Evolutionary conservation across 164 flowering plant species (phyloP).

Genomic region (Liquidambar formosana): DNA sequence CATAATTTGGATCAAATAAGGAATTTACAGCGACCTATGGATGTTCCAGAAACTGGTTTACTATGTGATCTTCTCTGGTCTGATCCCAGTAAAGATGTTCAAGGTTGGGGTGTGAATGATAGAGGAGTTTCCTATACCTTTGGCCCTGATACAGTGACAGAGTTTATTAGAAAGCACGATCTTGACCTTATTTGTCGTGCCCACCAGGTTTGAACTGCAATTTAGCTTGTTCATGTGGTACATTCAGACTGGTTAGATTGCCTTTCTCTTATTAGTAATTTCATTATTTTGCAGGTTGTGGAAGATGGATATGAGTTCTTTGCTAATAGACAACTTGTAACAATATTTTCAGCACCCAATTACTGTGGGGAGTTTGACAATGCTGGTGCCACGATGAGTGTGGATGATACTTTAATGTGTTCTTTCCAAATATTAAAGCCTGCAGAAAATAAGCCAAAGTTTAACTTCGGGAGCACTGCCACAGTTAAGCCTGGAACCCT

Average conservation of each 20-base stretch:
- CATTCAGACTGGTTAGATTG: background rate
- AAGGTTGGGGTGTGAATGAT: conserved; percentile 31
- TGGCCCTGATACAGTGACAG: conserved; percentile 31
- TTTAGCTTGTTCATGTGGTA: background rate
- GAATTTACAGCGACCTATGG: conserved; percentile 26
- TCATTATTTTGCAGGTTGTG: conserved; percentile 27
- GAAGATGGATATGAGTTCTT: conserved; percentile 44
- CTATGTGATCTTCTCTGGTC: conserved; percentile 46
- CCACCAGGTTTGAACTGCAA: conserved; percentile 27
- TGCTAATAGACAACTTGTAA: conserved; percentile 32
- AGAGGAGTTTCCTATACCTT: conserved; percentile 37
- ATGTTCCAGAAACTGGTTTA: conserved; percentile 33
- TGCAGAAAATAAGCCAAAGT: conserved; percentile 25
- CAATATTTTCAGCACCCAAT: conserved; percentile 41
- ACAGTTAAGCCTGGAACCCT: conserved; percentile 6
- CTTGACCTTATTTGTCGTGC: conserved; percentile 38
- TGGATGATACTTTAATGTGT: conserved; percentile 30
- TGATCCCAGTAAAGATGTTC: conserved; percentile 30
- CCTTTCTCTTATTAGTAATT: background rate
- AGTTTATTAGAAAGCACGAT: conserved; percentile 30
- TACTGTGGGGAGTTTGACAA: conserved; percentile 39
- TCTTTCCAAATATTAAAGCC: conserved; percentile 35
- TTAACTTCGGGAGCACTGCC: conserved; percentile 19
- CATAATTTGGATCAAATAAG: conserved; percentile 26
- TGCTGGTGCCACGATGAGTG: conserved; percentile 40